Conservation (phyloP, 73 alveolate species). For the Tetrahymena borealis region DNA sequence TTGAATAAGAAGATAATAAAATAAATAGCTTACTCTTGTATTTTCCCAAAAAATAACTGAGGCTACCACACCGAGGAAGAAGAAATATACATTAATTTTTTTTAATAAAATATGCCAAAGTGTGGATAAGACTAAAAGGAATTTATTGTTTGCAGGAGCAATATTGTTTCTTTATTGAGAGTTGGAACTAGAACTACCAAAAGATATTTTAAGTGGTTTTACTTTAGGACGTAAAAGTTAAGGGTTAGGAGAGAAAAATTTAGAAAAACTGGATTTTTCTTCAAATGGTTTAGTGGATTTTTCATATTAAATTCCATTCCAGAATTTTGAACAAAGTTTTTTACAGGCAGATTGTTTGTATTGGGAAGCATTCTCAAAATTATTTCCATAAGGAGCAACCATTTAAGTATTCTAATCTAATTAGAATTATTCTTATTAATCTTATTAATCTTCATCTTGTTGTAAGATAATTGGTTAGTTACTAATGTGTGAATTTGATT, state of each 20-base stretch:
- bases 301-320: neutral
- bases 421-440: neutral
- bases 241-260: neutral
- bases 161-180: neutral
- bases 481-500: neutral
- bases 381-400: neutral
- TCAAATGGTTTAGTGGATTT: neutral
- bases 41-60: neutral
- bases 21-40: neutral
- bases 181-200: neutral
- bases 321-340: neutral
- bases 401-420: neutral
- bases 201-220: neutral
- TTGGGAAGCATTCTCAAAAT: neutral
- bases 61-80: neutral
- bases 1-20: neutral
- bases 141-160: neutral
- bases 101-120: neutral
- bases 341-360: neutral
- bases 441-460: neutral
- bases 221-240: neutral
- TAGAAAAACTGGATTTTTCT: neutral
- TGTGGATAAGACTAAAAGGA: neutral
- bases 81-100: neutral
- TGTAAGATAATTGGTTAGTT: neutral